Base-by-base conservation (phyloP, 805 yeast genomes). In the Kluyveromyces siamensis region DNA sequence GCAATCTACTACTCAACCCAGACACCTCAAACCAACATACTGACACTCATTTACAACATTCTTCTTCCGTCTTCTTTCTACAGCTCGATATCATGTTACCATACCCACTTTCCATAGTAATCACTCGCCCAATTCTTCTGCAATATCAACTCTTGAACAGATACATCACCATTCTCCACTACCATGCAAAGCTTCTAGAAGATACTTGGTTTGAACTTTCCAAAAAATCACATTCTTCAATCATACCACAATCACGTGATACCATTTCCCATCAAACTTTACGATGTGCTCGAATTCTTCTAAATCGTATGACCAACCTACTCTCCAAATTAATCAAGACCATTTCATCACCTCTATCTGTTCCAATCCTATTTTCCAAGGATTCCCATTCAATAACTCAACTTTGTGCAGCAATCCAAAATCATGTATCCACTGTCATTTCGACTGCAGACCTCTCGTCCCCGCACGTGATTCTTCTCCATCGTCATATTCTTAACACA, bases 71-170 rank as follows among this genome's bases (percentile, higher is more conserved):
- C 1, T 71, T 80, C 43, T 74, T 75, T 45, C 62, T 84, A 10
- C 77, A 76, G 50, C 65, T 84, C 41, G 80, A 81, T 40, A 51
- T 83, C 8, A 65, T 73, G n/a, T 64, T 90, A 19, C 96, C 97
- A 2, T 93, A 87, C 61, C 99, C 99, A 0, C 66, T 88, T 44
- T 88, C 88, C 58, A 71, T 91, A 25, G 72, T 93, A 1, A 68
- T 88, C 1, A 80, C 85, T 16, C 77, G 81, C 48, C 83, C 88
- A 14, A 79, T 83, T 25, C 70, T 87, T 16, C 74, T 81, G 44
- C 87, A 93, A 53, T 88, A 84, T 60, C 96, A 91, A 62, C 70
- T 87, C 36, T 68, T 89, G 43, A 87, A 86, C 56, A 77, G 96
- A 53, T 81, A 86, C 53, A 69, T 85, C 37, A 64, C 83, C 39